phyloP scores from a whole-genome alignment of 495 filamentous ascomycete genomes.

The Aspergillus diversus region DNA sequence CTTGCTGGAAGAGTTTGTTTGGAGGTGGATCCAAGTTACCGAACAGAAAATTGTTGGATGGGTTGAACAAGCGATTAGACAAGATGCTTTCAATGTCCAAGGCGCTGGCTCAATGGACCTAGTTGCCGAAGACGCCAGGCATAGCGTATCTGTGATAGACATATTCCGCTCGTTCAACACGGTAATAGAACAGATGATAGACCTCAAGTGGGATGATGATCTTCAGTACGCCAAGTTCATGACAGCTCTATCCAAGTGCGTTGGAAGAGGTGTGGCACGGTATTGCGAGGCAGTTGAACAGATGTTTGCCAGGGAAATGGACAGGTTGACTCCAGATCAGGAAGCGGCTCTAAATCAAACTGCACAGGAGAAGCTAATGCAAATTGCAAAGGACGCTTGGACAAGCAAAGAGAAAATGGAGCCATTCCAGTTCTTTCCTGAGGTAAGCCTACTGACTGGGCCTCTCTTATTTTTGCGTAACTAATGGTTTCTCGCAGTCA shows the following conservation, averaged over 20 bases:
- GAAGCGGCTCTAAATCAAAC: constrained; percentile 75
- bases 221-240: constrained; percentile 95
- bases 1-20: constrained; percentile 86
- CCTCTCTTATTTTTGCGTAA: neutral
- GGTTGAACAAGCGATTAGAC: constrained; percentile 86
- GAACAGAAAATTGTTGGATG: constrained; percentile 80
- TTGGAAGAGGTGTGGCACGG: constrained; percentile 77
- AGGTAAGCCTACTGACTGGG: constrained; percentile 56
- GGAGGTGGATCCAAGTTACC: constrained; percentile 86
- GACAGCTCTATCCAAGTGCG: constrained; percentile 89
- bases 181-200: constrained; percentile 79
- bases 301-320: constrained; percentile 90
- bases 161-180: constrained; percentile 93
- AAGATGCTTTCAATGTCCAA: constrained; percentile 79
- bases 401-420: constrained; percentile 91
- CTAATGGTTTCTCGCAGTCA: constrained; percentile 59
- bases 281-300: constrained; percentile 94
- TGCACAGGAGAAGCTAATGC: constrained; percentile 86
- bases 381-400: constrained; percentile 95
- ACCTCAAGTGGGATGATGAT: constrained; percentile 91
- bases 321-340: constrained; percentile 84
- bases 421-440: constrained; percentile 95
- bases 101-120: constrained; percentile 59
- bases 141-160: constrained; percentile 92
- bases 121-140: constrained; percentile 79